Conservation (phyloP, 1,284 basidiomycete species). For the Abortiporus biennis region DNA sequence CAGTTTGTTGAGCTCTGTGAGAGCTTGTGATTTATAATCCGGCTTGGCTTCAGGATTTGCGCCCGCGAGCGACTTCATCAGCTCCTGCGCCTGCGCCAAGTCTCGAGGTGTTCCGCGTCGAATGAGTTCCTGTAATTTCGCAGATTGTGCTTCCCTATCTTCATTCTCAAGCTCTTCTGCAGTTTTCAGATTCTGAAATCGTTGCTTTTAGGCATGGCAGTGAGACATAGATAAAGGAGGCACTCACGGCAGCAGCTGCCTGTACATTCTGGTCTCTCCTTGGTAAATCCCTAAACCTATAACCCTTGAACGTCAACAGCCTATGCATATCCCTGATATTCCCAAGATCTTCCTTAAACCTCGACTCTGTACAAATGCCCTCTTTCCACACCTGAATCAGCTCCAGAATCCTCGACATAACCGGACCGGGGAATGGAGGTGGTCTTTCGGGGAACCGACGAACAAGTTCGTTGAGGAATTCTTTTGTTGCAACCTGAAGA, state of each 20-base stretch:
- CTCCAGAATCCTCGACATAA: conserved; percentile 93
- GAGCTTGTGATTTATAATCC: conserved; percentile 87
- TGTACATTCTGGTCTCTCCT: conserved; percentile 35
- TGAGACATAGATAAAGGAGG: not conserved
- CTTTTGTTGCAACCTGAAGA: conserved; percentile 97
- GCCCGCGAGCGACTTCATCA: conserved; percentile 95
- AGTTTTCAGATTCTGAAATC: conserved; percentile 76
- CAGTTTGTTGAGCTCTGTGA: conserved; percentile 90
- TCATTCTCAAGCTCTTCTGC: conserved; percentile 97
- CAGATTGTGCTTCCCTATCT: conserved; percentile 91
- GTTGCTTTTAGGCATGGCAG: too few relatives aligned
- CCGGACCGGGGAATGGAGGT: conserved; percentile 89
- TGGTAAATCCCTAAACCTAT: conserved; percentile 75
- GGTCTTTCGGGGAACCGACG: conserved; percentile 96
- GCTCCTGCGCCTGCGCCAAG: conserved; percentile 91
- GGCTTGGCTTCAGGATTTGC: conserved; percentile 93
- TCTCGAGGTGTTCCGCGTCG: conserved; percentile 94
- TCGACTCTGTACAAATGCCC: conserved; percentile 82
- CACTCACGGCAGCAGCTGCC: conserved; percentile 44
- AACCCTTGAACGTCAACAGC: conserved; percentile 92
- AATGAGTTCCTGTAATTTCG: conserved; percentile 97
- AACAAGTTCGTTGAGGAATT: conserved; percentile 98
- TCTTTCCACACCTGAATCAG: conserved; percentile 96
- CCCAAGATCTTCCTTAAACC: conserved; percentile 95
- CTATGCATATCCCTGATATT: conserved; percentile 99